These are phyloP conservation scores for Paraconiothyrium brasiliense DNA, from an alignment of 2,329 filamentous ascomycete genomes.

Conservation along the genomic window DNA sequence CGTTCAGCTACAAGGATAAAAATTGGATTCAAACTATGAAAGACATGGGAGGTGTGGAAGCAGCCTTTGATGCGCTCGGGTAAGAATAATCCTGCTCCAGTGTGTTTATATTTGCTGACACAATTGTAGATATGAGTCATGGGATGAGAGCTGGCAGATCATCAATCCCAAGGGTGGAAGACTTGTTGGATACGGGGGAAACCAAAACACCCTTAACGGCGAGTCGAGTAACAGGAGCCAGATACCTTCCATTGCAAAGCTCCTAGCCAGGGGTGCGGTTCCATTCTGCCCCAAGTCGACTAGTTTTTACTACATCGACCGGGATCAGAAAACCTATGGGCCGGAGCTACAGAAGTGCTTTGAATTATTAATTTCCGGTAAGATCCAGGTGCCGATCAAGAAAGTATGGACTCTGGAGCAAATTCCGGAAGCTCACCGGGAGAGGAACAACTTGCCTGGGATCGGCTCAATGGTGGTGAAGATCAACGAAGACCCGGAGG, in stretches of 20 bases:
- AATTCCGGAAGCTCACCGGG: slow-evolving; percentile 38
- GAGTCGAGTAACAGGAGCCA: slow-evolving; percentile 27
- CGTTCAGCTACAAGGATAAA: slow-evolving; percentile 61
- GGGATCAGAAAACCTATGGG: slow-evolving; percentile 35
- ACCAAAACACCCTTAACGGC: slow-evolving; percentile 34
- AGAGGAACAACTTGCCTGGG: slow-evolving; percentile 35
- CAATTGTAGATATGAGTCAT: slow-evolving; percentile 54
- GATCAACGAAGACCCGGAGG: slow-evolving; percentile 15
- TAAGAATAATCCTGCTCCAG: not conserved
- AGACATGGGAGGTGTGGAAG: slow-evolving; percentile 57
- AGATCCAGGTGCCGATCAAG: slow-evolving; percentile 39
- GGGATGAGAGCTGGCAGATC: slow-evolving; percentile 60
- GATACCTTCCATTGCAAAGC: slow-evolving; percentile 30
- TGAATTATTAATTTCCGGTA: slow-evolving; percentile 26
- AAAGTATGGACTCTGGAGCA: slow-evolving; percentile 38
- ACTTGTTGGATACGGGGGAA: slow-evolving; percentile 43
- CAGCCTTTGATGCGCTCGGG: slow-evolving; percentile 61
- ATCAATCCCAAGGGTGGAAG: slow-evolving; percentile 48
- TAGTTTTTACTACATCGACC: slow-evolving; percentile 39
- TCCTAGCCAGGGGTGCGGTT: slow-evolving; percentile 35
- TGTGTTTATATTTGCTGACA: not conserved
- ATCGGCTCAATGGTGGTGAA: slow-evolving; percentile 40
- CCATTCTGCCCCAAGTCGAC: slow-evolving; percentile 37
- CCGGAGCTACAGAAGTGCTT: slow-evolving; percentile 36
- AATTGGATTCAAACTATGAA: slow-evolving; percentile 60